Conservation (phyloP, 306 rosid genomes). For the Lagenaria siceraria region DNA sequence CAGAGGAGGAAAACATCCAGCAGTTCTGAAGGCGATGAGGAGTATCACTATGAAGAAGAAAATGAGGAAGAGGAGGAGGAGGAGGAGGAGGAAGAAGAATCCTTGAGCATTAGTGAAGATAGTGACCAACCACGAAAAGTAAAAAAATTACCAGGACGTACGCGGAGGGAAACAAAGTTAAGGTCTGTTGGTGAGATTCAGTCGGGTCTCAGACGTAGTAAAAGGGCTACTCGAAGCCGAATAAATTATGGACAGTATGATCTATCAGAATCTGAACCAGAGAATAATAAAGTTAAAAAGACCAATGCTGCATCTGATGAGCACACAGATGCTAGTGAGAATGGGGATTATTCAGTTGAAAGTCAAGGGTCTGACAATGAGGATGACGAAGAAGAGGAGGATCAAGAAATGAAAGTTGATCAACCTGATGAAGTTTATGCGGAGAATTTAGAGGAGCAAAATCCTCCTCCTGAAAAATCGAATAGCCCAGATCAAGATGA, state of each 20-base stretch:
- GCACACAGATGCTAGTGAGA: conserved; percentile 58
- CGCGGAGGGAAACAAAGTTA: conserved; percentile 75
- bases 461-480: conserved; percentile 50
- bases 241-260: conserved; percentile 72
- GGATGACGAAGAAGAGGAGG: conserved; percentile 28
- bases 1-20: conserved; percentile 72
- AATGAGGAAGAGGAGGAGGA: conserved; percentile 70
- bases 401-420: conserved; percentile 48
- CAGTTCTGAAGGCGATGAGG: conserved; percentile 98
- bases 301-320: conserved; percentile 41
- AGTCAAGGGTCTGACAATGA: conserved; percentile 62
- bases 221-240: conserved; percentile 75
- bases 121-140: conserved; percentile 61
- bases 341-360: conserved; percentile 60
- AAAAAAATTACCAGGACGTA: conserved; percentile 58
- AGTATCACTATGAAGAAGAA: conserved; percentile 77
- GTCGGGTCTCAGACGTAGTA: conserved; percentile 90
- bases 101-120: conserved; percentile 73
- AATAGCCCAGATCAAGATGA: conserved; percentile 61
- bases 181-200: conserved; percentile 77
- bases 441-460: conserved; percentile 36
- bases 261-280: conserved; percentile 80
- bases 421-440: conserved; percentile 35
- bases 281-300: conserved; percentile 47
- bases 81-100: conserved; percentile 67